Base-by-base conservation (phyloP, 768 basidiomycete species). In the Strobilomyces confusus region DNA sequence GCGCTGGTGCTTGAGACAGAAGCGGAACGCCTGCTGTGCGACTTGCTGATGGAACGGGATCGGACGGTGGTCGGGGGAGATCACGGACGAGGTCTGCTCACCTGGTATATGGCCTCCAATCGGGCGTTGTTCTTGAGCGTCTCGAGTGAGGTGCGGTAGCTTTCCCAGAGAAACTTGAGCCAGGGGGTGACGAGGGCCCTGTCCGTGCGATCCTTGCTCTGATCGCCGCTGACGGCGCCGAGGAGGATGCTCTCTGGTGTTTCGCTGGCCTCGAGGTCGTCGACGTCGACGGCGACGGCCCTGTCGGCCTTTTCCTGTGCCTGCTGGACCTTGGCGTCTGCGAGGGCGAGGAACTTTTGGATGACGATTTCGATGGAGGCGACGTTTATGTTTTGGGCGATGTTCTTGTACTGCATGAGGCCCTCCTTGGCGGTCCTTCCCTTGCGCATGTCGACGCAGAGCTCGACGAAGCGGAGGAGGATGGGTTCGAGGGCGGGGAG, bases 141-240 rank as follows among this genome's bases (percentile, higher is more conserved):
- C 75, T 98, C 95, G 38, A 99, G 76, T 1, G 89, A 92, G 19
- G 92, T 97, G 52, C 95, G 85, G 68, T 98, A 98, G 61, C 91
- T 92, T 77, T 98, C 95, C 94, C 95, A 98, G n/a, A 94, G 79
- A 71, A 98, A 97, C 67, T 95, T 94, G 66, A 98, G 87, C 87
- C 94, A 97, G 0, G 95, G 95, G 0, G 93, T 97, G 58, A 99
- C 93, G 48, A 98, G 80, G 8, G 93, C 89, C 43, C 95, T 76
- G 72, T 98, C 95, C 29, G 93, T 97, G 61, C 95, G 77, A 71
- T 98, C 95, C 75, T 90, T 89, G 75, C 81, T 94, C 73, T 93
- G 90, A 49, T 93, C 92, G 34, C 81, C 83, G 62, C 89, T 87
- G 56, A 98, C 92, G 14, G 92, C 92, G 45, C 90, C 89, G 19